Evolutionary conservation across 176 grass and related monocot genomes (phyloP).

Genomic region (Ananas comosus): DNA sequence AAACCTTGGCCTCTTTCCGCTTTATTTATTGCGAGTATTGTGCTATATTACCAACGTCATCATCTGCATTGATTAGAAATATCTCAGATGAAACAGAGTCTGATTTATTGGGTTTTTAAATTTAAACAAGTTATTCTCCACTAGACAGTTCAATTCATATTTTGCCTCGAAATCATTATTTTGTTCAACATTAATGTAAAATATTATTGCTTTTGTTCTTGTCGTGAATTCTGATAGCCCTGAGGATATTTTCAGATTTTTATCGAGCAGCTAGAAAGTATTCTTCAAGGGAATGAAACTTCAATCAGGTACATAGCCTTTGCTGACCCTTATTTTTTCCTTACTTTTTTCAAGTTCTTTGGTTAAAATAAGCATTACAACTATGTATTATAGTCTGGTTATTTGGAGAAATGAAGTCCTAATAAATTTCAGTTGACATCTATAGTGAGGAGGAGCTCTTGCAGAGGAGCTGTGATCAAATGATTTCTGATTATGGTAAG

Average conservation of each 20-base stretch:
- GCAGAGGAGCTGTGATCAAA: slow-evolving; percentile 52
- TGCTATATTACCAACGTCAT: not conserved
- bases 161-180: not conserved
- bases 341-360: not conserved
- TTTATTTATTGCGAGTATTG: not conserved
- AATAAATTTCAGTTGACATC: not conserved
- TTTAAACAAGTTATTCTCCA: not conserved
- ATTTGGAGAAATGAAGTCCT: not conserved
- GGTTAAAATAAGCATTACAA: too few relatives aligned
- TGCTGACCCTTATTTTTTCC: slow-evolving; percentile 5
- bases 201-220: too few relatives aligned
- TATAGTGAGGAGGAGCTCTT: slow-evolving; percentile 78
- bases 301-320: slow-evolving; percentile 60
- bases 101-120: not conserved
- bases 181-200: not conserved
- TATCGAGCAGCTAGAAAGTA: slow-evolving; percentile 68
- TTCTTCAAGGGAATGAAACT: slow-evolving; percentile 57
- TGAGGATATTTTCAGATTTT: slow-evolving; percentile 53
- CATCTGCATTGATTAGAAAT: not conserved
- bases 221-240: slow-evolving; percentile 13
- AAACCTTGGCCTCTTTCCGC: not conserved
- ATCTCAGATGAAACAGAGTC: not conserved
- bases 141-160: not conserved
- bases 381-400: not conserved
- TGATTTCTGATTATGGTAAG: slow-evolving; percentile 87